These are phyloP conservation scores for Cadophora gregata DNA, from an alignment of 2,329 filamentous ascomycete genomes.

Conservation along the genomic window DNA sequence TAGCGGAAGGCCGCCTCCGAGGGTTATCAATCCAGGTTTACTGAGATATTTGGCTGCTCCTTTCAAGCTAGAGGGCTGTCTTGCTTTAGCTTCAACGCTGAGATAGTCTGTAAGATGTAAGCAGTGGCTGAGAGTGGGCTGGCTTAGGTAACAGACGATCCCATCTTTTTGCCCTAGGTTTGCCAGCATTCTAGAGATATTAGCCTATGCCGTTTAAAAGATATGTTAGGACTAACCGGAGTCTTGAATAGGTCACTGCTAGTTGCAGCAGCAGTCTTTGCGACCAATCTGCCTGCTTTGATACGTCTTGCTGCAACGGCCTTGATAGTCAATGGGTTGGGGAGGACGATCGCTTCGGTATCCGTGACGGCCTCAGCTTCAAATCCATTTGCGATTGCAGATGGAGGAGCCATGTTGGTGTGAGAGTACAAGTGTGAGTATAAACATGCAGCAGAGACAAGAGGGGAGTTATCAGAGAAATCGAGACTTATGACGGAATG, in stretches of 20 bases:
- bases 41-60: constrained; percentile 79
- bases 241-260: constrained; percentile 86
- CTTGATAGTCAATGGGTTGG: constrained; percentile 62
- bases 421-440: constrained; percentile 20
- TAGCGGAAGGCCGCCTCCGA: constrained; percentile 90
- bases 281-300: constrained; percentile 74
- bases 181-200: constrained; percentile 55
- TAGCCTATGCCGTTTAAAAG: constrained; percentile 27
- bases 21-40: constrained; percentile 82
- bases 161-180: constrained; percentile 82
- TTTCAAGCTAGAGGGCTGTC: constrained; percentile 78
- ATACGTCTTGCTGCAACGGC: constrained; percentile 71
- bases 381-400: constrained; percentile 33
- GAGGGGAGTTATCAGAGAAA: not conserved
- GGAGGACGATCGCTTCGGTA: constrained; percentile 44
- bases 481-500: not conserved
- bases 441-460: constrained; percentile 12
- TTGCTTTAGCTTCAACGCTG: constrained; percentile 64
- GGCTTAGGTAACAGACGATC: constrained; percentile 67
- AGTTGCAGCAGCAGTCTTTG: constrained; percentile 76
- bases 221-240: constrained; percentile 54
- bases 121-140: constrained; percentile 24
- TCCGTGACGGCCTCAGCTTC: constrained; percentile 50
- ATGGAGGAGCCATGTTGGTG: constrained; percentile 51
- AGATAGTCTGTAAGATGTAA: constrained; percentile 53